Conservation (phyloP, 2,329 filamentous ascomycete species). For the Claviceps sp. region DNA sequence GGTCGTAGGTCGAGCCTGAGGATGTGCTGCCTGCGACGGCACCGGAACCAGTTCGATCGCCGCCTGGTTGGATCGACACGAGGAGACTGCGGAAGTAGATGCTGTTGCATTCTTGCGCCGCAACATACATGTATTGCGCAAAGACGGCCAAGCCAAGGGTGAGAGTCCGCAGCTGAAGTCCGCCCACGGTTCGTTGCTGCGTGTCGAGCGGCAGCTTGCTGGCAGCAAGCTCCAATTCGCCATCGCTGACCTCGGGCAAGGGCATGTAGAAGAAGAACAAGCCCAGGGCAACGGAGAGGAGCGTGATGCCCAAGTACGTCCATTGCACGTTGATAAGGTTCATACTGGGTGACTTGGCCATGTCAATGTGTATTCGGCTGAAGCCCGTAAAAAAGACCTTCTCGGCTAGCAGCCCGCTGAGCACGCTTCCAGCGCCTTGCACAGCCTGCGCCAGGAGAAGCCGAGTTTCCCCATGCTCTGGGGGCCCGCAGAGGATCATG, state of each 20-base stretch:
- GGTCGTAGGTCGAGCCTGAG: conserved; percentile 15
- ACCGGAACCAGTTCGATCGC: conserved; percentile 10
- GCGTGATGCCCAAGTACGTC: conserved; percentile 71
- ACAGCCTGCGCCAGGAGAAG: conserved; percentile 64
- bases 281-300: conserved; percentile 58
- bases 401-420: conserved; percentile 59
- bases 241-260: conserved; percentile 45
- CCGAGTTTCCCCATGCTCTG: conserved; percentile 58
- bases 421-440: conserved; percentile 60
- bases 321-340: conserved; percentile 66
- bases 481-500: conserved; percentile 56
- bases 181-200: conserved; percentile 32
- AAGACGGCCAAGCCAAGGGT: conserved; percentile 56
- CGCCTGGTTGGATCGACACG: conserved; percentile 23
- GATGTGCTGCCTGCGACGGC: conserved; percentile 12
- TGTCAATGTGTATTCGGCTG: conserved; percentile 19
- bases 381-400: conserved; percentile 59
- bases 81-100: conserved; percentile 46
- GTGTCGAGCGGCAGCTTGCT: conserved; percentile 35
- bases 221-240: conserved; percentile 37
- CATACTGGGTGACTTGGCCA: conserved; percentile 15
- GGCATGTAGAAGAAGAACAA: conserved; percentile 58
- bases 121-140: conserved; percentile 69
- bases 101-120: conserved; percentile 53
- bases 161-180: conserved; percentile 40